A percentile compares a stretch with the other conserved stretches of the same genome.
Evolutionary conservation across 2,329 filamentous ascomycete species (phyloP).

Genomic region (Exophiala bonariae): DNA sequence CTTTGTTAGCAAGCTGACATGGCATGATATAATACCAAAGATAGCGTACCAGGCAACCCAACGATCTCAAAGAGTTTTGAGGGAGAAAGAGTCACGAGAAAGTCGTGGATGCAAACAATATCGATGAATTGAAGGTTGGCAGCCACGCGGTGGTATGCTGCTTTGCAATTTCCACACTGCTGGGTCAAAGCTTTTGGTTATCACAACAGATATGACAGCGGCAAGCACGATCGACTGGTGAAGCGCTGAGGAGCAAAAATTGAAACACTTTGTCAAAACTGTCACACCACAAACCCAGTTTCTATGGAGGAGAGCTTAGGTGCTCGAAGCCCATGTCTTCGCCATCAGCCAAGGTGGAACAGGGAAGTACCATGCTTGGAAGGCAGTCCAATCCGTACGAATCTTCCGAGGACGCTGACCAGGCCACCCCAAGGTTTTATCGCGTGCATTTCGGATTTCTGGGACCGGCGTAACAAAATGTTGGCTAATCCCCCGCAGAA

Average conservation of each 20-base stretch:
- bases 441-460: too few species aligned
- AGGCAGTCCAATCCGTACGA: neutral
- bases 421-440: too few species aligned
- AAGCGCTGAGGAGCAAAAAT: neutral
- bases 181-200: constrained; percentile 1
- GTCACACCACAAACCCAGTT: constrained; percentile 1
- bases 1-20: too few species aligned
- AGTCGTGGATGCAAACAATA: neutral
- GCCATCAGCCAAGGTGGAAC: neutral
- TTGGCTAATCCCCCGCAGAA: too few species aligned
- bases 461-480: too few species aligned
- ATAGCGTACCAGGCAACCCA: neutral
- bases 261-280: neutral
- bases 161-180: neutral
- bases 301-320: neutral
- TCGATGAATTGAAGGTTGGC: neutral
- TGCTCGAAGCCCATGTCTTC: neutral
- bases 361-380: constrained; percentile 1
- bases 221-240: neutral
- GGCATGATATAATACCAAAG: neutral
- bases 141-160: neutral
- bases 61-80: neutral
- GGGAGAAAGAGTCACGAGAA: neutral
- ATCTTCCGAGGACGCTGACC: too few species aligned
- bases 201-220: neutral